Evolutionary conservation across 2,329 filamentous ascomycete species (phyloP), one percentile per base, ranked within the genome.

Genomic region (Pyrenophora seminiperda): DNA sequence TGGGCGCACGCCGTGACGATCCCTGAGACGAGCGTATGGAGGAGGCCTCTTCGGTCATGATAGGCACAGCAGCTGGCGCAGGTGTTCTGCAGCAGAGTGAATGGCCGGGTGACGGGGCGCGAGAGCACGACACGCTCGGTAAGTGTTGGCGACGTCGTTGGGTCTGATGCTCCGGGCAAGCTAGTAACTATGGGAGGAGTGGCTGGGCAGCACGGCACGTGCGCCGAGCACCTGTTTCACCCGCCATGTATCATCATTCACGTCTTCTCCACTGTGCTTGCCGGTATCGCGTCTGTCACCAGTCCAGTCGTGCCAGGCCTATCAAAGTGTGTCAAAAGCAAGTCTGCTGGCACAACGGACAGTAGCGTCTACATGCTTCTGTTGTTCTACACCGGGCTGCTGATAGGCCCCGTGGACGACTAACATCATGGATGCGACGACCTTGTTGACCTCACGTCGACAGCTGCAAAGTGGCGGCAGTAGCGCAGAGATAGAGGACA

Each of bases 1-100:
- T 66, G 54, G 59, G 70, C 53, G 61, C 52, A 29, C 70, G 61
- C 53, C 68, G 56, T 52, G 72, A 74, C 5, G 88, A 91, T 50
- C 65, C 63, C 58, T 67, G 67, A 34, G 70, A 70, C 41, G 68
- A 66, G 50, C 65, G 64, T 40, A 67, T 56, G 15, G 61, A 59
- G 20, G 56, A 41, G 30, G 58, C 53, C 37, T 69, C 66, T 47
- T 66, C 63, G 20, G 65, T 50, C 56, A 67, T 69, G 53, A 29
- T 48, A 44, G 33, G 39, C 33, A 50, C 49, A 54, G 37, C 34
- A 34, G 44, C 37, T 24, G 48, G 39, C 53, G 59, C 52, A 61
- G 61, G 41, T 34, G 47, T 46, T 59, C 52, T 39, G 59, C 52
- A 59, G 43, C 41, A 38, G 47, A 37, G 56, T 50, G 41, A 49